A percentile compares a stretch with the other conserved stretches of the same genome.
Conservation (phyloP, 1,284 basidiomycete genomes). For the Takashimella koratensis region DNA sequence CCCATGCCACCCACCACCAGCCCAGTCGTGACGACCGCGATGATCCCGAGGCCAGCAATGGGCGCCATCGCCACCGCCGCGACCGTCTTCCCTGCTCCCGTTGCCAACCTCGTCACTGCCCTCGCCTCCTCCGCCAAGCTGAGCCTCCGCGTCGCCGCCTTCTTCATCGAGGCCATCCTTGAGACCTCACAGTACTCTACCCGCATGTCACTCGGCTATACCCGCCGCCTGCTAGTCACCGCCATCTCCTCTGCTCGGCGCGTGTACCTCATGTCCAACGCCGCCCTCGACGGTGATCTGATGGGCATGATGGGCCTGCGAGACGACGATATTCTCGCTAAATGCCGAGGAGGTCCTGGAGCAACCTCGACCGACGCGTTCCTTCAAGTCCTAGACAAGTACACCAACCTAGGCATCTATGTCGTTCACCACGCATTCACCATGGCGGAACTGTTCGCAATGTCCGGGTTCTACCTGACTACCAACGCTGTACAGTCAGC, state of each 20-base stretch:
- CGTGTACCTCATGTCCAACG: constrained; percentile 41
- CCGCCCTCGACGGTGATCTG: constrained; percentile 23
- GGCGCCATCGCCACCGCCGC: constrained; percentile 1
- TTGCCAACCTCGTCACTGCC: constrained; percentile 49
- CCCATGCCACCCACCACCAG: no score
- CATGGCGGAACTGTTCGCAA: constrained; percentile 54
- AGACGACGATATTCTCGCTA: constrained; percentile 10
- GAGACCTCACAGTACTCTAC: constrained; percentile 42
- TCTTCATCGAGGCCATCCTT: constrained; percentile 50
- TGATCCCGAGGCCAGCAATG: neutral
- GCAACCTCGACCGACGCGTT: constrained; percentile 35
- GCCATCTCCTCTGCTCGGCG: constrained; percentile 48
- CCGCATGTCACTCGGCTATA: constrained; percentile 42
- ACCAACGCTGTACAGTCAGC: constrained; percentile 42
- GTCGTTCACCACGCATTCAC: constrained; percentile 54
- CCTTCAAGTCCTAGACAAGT: constrained; percentile 51
- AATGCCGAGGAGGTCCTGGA: neutral
- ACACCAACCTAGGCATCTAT: constrained; percentile 56
- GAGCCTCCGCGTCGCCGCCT: constrained; percentile 43
- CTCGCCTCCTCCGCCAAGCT: constrained; percentile 46
- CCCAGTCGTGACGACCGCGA: neutral
- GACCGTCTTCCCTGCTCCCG: constrained; percentile 45
- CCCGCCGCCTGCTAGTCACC: constrained; percentile 46
- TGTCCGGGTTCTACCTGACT: constrained; percentile 53
- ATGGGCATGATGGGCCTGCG: constrained; percentile 23